These are phyloP conservation scores for Neckera pumila DNA, from an alignment of 225 moss, liverwort and hornwort species.

Conservation along the genomic window DNA sequence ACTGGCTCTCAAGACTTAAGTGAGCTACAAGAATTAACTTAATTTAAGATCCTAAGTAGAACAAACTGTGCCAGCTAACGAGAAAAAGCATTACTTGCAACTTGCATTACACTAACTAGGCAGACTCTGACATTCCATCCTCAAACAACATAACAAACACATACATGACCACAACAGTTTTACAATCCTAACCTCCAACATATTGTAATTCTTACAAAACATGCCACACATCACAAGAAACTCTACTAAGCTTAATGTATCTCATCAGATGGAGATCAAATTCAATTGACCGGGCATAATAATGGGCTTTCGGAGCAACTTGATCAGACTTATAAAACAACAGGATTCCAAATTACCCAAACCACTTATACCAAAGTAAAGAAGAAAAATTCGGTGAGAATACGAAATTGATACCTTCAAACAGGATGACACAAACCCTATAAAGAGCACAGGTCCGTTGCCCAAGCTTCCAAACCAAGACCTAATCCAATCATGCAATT, in stretches of 20 bases:
- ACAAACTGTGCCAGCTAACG: rapidly evolving
- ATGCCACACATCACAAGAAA: background rate
- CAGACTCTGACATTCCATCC: background rate
- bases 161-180: background rate
- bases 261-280: background rate
- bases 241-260: background rate
- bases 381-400: background rate
- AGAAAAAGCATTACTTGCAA: background rate
- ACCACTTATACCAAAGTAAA: background rate
- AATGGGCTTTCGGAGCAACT: background rate
- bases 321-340: background rate
- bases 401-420: background rate
- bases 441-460: background rate
- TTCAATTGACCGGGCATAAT: background rate
- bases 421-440: background rate
- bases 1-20: too few species aligned
- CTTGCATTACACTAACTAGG: background rate
- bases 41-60: too few species aligned
- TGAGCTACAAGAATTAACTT: too few species aligned
- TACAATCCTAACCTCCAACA: background rate
- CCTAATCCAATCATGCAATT: background rate
- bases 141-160: background rate
- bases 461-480: background rate
- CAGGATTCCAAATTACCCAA: background rate
- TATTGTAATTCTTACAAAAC: background rate